A percentile compares a stretch with the other conserved stretches of the same genome.
phyloP scores from a whole-genome alignment of 441 rosid genomes.

The Adansonia gregorii region DNA sequence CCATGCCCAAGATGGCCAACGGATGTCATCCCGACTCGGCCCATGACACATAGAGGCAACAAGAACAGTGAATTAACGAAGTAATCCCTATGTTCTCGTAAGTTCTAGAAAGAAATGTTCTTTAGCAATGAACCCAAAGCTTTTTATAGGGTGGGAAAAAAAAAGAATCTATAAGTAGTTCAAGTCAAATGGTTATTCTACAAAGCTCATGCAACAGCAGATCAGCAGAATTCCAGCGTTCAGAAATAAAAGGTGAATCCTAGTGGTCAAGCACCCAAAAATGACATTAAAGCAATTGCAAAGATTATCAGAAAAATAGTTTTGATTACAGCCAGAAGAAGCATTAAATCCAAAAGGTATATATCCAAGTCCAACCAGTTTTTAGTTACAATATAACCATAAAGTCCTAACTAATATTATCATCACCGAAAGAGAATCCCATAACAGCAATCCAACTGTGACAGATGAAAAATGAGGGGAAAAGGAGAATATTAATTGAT shows the following conservation, averaged over 20 bases:
- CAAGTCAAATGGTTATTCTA: not conserved
- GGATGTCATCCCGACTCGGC: too few species aligned
- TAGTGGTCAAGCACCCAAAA: not conserved
- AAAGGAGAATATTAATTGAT: slow-evolving; percentile 14
- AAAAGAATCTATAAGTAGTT: not conserved
- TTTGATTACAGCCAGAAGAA: slow-evolving; percentile 30
- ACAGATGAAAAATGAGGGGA: not conserved
- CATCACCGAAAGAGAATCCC: slow-evolving; percentile 22
- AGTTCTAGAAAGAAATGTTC: too few species aligned
- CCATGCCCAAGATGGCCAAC: too few species aligned
- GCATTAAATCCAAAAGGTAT: slow-evolving; percentile 23
- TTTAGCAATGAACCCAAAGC: too few species aligned
- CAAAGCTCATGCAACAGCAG: slow-evolving; percentile 10
- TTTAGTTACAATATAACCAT: slow-evolving; percentile 40
- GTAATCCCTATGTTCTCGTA: too few species aligned
- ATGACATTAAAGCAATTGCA: not conserved
- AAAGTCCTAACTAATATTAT: slow-evolving; percentile 29
- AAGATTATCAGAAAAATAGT: slow-evolving; percentile 17
- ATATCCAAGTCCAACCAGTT: slow-evolving; percentile 29
- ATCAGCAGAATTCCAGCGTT: not conserved
- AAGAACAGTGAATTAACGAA: too few species aligned
- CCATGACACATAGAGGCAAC: too few species aligned
- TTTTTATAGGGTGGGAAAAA: too few species aligned
- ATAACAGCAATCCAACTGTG: slow-evolving; percentile 36
- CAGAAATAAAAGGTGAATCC: too few species aligned